phyloP scores from a whole-genome alignment of 176 grass and related monocot genomes.

The Oryza coarctata region DNA sequence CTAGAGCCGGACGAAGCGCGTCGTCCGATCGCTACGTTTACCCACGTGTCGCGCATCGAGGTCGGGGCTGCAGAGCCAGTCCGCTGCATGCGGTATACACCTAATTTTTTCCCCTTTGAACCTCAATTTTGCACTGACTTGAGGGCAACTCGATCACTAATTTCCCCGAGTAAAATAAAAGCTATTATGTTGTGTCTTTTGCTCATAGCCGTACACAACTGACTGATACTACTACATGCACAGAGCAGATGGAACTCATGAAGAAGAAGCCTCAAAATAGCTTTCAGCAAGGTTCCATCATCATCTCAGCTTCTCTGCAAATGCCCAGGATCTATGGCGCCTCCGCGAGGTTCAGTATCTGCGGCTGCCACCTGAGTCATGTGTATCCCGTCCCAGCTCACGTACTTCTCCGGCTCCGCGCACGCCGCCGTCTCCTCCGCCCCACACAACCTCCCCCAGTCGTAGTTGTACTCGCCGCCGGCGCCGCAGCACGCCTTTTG shows the following conservation, averaged over 20 bases:
- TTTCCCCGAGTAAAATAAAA: neutral
- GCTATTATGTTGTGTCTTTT: neutral
- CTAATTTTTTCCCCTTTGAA: too few species aligned
- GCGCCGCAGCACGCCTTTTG: constrained; percentile 74
- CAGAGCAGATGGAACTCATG: neutral
- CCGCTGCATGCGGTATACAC: too few species aligned
- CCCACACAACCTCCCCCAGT: constrained; percentile 65
- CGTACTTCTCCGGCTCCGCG: constrained; percentile 50
- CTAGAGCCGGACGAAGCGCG: too few species aligned
- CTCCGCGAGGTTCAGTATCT: constrained; percentile 39
- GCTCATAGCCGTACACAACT: neutral
- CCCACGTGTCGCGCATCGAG: too few species aligned
- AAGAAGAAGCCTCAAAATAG: neutral
- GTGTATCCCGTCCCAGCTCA: constrained; percentile 97
- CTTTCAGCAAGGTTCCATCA: neutral
- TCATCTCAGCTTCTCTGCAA: too few species aligned
- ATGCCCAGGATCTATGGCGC: neutral
- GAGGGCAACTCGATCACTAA: neutral
- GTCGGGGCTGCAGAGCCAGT: too few species aligned
- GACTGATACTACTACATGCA: neutral
- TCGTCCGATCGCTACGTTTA: too few species aligned
- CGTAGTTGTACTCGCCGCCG: constrained; percentile 68
- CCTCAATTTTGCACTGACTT: too few species aligned
- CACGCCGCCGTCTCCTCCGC: constrained; percentile 38
- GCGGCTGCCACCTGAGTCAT: constrained; percentile 72